phyloP scores from a whole-genome alignment of 176 grass and related monocot species.

The Carex myosuroides region DNA sequence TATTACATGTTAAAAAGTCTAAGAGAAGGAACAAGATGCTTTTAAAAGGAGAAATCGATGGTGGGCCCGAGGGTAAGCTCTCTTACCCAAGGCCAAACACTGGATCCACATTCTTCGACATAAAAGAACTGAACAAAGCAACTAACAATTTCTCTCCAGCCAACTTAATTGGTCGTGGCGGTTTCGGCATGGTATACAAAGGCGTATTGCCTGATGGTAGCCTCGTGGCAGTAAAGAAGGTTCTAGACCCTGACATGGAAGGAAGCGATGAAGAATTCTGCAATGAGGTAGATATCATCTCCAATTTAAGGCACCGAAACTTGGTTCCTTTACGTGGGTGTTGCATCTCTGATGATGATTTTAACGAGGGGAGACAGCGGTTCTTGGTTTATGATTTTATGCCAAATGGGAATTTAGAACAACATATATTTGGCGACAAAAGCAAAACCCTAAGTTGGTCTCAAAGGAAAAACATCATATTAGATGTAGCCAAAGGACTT shows the following conservation, averaged over 20 bases:
- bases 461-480: constrained; percentile 47
- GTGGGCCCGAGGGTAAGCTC: constrained; percentile 15
- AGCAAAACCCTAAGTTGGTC: constrained; percentile 36
- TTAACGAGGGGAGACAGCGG: constrained; percentile 55
- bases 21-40: constrained; percentile 19
- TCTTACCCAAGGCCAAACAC: constrained; percentile 65
- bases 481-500: constrained; percentile 78
- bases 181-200: constrained; percentile 76
- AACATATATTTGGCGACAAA: constrained; percentile 46
- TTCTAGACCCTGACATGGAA: constrained; percentile 61
- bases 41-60: constrained; percentile 16
- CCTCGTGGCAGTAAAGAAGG: constrained; percentile 74
- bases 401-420: constrained; percentile 70
- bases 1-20: constrained; percentile 31
- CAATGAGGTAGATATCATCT: constrained; percentile 96
- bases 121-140: constrained; percentile 60
- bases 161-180: constrained; percentile 77
- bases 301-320: constrained; percentile 78
- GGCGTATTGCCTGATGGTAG: constrained; percentile 58
- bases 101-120: constrained; percentile 62
- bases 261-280: constrained; percentile 74
- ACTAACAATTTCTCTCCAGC: constrained; percentile 50
- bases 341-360: constrained; percentile 56
- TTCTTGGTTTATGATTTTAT: constrained; percentile 90
- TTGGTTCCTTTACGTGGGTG: constrained; percentile 76